A percentile compares a stretch with the other conserved stretches of the same genome.
These are phyloP conservation scores for Polysphondylium violaceum DNA, from an alignment of 78 protist species.

Conservation along the genomic window DNA sequence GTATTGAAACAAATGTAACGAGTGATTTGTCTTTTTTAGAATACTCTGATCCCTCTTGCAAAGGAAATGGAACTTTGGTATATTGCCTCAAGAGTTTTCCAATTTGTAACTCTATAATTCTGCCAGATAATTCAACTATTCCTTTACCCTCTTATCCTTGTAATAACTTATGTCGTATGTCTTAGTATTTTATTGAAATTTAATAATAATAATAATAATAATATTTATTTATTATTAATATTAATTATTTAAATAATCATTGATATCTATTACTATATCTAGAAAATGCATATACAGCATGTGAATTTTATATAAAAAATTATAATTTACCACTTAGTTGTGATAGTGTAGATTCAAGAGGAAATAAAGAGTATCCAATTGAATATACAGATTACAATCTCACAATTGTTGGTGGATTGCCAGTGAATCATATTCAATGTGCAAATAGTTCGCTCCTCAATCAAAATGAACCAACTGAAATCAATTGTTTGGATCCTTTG, in stretches of 20 bases:
- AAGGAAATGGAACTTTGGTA: background rate
- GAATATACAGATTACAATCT: no score
- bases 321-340: no score
- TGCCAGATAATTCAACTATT: background rate
- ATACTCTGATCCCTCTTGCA: background rate
- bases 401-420: no score
- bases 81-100: background rate
- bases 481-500: no score
- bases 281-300: background rate
- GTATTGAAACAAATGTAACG: background rate
- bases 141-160: constrained; percentile 38
- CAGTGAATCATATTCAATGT: no score
- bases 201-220: background rate
- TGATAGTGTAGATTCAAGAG: no score
- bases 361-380: no score
- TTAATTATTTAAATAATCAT: background rate
- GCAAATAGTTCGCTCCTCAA: no score
- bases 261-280: background rate
- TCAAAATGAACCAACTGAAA: no score
- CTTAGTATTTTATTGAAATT: background rate
- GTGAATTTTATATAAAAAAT: background rate
- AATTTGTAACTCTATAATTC: background rate
- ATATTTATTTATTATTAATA: background rate
- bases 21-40: background rate
- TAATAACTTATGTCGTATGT: background rate